Percentiles rank a stretch among this genome's conserved stretches.
These are phyloP conservation scores for Otatea glauca DNA, from an alignment of 176 grass and related monocot genomes.

Conservation along the genomic window DNA sequence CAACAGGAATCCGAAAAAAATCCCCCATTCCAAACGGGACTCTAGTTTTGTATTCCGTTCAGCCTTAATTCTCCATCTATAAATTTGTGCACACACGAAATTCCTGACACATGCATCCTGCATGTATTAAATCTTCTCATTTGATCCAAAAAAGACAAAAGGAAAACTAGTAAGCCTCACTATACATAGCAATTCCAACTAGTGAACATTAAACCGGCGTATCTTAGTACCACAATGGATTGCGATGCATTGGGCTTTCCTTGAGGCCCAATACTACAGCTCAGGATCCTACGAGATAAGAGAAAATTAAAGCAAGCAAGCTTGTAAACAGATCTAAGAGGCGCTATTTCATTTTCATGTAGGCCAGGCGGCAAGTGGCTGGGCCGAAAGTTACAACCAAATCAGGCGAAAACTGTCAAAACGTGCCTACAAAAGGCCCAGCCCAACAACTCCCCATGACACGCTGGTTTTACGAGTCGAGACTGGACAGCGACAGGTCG, in stretches of 20 bases:
- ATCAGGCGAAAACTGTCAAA: neutral
- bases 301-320: neutral
- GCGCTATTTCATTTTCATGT: neutral
- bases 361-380: neutral
- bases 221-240: neutral
- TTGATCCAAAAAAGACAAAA: neutral
- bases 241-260: neutral
- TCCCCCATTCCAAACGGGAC: no score
- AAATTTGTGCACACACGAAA: no score
- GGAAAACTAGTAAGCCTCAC: neutral
- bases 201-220: neutral
- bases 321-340: neutral
- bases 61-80: no score
- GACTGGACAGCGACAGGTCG: constrained; percentile 44
- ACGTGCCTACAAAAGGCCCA: neutral
- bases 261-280: neutral
- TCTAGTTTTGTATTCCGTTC: no score
- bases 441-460: neutral
- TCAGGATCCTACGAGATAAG: neutral
- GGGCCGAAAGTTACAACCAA: neutral
- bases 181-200: neutral
- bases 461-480: neutral
- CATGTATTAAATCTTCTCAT: neutral
- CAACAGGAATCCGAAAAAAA: no score
- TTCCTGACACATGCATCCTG: no score